Percentiles rank a stretch among this genome's conserved stretches.
Conservation (phyloP, 2,329 filamentous ascomycete genomes). For the Helicocarpus griseus region DNA sequence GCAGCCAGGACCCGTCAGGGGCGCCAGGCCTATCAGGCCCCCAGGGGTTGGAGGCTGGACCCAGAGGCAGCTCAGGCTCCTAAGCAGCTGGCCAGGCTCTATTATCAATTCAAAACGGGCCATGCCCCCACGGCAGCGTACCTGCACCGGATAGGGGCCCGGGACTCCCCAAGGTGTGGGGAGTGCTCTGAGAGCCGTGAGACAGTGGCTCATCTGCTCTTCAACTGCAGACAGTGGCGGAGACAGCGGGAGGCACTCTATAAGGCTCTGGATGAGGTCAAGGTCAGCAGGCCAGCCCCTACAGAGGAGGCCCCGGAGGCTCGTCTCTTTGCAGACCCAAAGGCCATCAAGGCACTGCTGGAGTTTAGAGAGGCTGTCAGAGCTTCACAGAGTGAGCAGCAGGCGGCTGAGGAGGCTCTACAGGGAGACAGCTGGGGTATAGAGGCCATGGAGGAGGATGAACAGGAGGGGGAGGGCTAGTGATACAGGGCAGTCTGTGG, state of each 20-base stretch:
- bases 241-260: not conserved
- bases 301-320: constrained; percentile 11
- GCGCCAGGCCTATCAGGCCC: too few relatives aligned
- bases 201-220: not conserved
- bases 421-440: not conserved
- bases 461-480: too few relatives aligned
- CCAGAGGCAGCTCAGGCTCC: too few relatives aligned
- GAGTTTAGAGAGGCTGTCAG: not conserved
- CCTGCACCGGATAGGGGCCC: not conserved
- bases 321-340: not conserved
- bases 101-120: not conserved
- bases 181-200: not conserved
- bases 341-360: not conserved
- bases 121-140: not conserved
- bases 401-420: not conserved
- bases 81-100: not conserved
- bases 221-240: not conserved
- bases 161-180: not conserved
- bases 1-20: too few relatives aligned
- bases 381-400: not conserved
- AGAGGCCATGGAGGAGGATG: not conserved
- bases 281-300: constrained; percentile 8
- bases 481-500: too few relatives aligned
- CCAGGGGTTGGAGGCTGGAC: not conserved
- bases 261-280: constrained; percentile 16